Evolutionary conservation across 2,329 filamentous ascomycete species (phyloP).

Genomic region (Botrytis tulipae): DNA sequence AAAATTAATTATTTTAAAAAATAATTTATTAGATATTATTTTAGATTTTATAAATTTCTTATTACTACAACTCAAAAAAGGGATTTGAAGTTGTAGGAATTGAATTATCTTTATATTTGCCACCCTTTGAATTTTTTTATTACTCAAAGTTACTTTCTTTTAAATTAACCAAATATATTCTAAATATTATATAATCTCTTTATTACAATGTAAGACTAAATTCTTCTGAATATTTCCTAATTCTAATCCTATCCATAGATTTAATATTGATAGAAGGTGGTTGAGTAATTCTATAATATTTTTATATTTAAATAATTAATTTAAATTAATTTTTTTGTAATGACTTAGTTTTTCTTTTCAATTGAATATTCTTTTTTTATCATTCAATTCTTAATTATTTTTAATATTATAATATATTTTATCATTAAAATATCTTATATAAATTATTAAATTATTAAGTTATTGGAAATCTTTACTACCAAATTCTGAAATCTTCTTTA

Average conservation of each 20-base stretch:
- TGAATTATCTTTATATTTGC: not conserved
- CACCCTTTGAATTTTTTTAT: not conserved
- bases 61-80: not conserved
- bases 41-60: not conserved
- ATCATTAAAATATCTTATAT: not conserved
- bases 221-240: not conserved
- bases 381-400: not conserved
- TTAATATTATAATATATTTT: not conserved
- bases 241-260: not conserved
- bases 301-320: not conserved
- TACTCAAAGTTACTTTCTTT: not conserved
- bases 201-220: not conserved
- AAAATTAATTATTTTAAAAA: not conserved
- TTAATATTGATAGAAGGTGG: not conserved
- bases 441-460: not conserved
- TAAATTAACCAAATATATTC: not conserved
- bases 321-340: not conserved
- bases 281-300: not conserved
- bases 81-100: not conserved
- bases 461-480: not conserved
- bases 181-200: not conserved
- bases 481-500: not conserved
- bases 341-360: not conserved
- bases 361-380: not conserved
- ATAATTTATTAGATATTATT: not conserved